phyloP scores from a whole-genome alignment of 345 rosid genomes.

The Linum tenue region DNA sequence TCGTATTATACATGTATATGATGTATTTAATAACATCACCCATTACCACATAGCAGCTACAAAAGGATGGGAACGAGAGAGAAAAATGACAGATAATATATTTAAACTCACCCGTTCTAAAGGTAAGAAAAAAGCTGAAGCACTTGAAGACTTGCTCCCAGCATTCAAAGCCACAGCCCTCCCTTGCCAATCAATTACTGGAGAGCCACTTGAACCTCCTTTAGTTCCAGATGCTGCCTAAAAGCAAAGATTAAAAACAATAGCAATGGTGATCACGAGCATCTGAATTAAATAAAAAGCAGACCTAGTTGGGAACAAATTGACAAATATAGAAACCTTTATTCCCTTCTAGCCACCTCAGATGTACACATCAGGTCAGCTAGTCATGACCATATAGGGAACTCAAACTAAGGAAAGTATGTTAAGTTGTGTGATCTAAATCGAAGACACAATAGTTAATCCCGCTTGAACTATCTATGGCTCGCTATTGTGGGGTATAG shows the following conservation, averaged over 20 bases:
- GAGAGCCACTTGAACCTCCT: conserved; percentile 99
- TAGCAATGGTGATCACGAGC: not conserved
- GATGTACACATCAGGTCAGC: not conserved
- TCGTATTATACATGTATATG: too few relatives aligned
- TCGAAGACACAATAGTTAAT: not conserved
- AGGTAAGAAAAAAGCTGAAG: conserved; percentile 87
- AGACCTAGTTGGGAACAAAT: not conserved
- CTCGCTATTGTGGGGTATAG: too few relatives aligned
- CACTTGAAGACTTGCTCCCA: conserved; percentile 79
- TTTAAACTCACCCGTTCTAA: conserved; percentile 59
- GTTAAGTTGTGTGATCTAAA: not conserved
- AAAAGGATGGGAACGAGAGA: not conserved
- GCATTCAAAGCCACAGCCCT: conserved; percentile 97
- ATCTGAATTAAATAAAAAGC: not conserved
- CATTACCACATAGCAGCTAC: not conserved
- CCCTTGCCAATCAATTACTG: conserved; percentile 91
- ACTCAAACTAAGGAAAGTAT: not conserved
- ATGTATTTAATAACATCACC: not conserved
- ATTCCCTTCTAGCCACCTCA: too few relatives aligned
- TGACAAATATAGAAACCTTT: not conserved
- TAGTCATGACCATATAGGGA: not conserved
- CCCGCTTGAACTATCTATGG: not conserved
- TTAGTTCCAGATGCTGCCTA: conserved; percentile 98
- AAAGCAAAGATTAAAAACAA: conserved; percentile 7
- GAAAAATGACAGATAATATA: conserved; percentile 8